Percentiles rank a stretch among this genome's conserved stretches.
phyloP scores from a whole-genome alignment of 2,329 filamentous ascomycete genomes.

The Helotiales sp. region DNA sequence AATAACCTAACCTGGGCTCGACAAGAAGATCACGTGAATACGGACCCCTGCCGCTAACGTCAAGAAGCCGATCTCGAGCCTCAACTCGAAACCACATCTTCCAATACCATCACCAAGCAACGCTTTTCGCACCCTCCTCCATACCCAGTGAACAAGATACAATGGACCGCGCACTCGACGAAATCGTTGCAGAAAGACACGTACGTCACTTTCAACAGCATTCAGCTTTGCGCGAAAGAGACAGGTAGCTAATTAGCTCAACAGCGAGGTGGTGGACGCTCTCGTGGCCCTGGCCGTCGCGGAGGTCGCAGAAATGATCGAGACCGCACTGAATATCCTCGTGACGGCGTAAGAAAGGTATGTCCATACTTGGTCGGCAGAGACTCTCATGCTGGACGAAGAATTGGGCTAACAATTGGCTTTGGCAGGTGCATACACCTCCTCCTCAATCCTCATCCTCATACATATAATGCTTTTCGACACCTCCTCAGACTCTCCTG shows the following conservation, averaged over 20 bases:
- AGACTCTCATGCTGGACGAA: background rate
- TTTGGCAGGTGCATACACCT: constrained; percentile 36
- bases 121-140: background rate
- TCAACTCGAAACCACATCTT: background rate
- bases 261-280: constrained; percentile 33
- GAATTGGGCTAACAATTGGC: constrained; percentile 9
- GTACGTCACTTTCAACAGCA: constrained; percentile 39
- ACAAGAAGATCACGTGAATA: no score
- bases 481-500: constrained; percentile 38
- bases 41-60: background rate
- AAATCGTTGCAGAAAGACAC: constrained; percentile 62
- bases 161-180: constrained; percentile 66
- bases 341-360: constrained; percentile 92
- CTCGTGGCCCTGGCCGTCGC: constrained; percentile 33
- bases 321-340: constrained; percentile 55
- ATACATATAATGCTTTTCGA: constrained; percentile 29
- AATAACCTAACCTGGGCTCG: no score
- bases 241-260: constrained; percentile 19
- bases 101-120: background rate
- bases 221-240: constrained; percentile 30
- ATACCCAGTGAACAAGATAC: background rate
- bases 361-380: constrained; percentile 2
- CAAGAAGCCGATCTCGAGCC: background rate
- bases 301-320: constrained; percentile 35
- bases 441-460: constrained; percentile 37